Percentiles rank a stretch among this genome's conserved stretches.
Evolutionary conservation across 306 rosid genomes (phyloP).

Genomic region (Betula pendula): DNA sequence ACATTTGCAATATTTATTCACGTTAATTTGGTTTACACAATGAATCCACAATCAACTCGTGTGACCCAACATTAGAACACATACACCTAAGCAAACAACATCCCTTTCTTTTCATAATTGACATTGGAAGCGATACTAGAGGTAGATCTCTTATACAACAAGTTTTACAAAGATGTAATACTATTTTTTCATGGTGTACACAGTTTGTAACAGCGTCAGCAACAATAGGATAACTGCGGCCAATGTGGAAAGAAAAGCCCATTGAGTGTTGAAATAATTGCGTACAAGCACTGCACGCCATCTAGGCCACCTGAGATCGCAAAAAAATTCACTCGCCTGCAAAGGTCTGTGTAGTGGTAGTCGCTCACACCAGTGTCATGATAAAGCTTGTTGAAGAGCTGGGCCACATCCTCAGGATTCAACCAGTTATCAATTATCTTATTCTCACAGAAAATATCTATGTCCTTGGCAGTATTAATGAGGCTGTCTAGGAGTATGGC

Average conservation of each 20-base stretch:
- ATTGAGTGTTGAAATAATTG: constrained; percentile 22
- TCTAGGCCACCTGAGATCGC: background rate
- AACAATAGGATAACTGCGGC: constrained; percentile 2
- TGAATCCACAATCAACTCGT: too few relatives aligned
- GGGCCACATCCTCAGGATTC: background rate
- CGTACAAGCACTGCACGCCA: constrained; percentile 2
- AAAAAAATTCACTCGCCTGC: accelerated
- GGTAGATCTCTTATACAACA: too few relatives aligned
- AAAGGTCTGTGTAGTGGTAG: background rate
- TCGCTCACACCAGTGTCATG: constrained; percentile 7
- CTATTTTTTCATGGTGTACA: background rate
- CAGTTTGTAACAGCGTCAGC: constrained; percentile 28
- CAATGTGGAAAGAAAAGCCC: constrained; percentile 17
- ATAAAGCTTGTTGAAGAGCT: constrained; percentile 14
- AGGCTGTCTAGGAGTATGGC: constrained; percentile 23
- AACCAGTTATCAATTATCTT: background rate
- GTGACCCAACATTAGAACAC: too few relatives aligned
- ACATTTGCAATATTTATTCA: too few relatives aligned
- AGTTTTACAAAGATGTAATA: too few relatives aligned
- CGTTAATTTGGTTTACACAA: too few relatives aligned
- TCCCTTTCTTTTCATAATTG: too few relatives aligned
- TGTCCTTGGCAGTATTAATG: background rate
- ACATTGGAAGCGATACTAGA: too few relatives aligned
- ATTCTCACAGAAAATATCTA: constrained; percentile 1
- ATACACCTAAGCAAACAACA: too few relatives aligned